Evolutionary conservation across 176 grass and related monocot genomes (phyloP), one percentile per base, ranked within the genome.

Genomic region (Echinochloa phyllopogon): DNA sequence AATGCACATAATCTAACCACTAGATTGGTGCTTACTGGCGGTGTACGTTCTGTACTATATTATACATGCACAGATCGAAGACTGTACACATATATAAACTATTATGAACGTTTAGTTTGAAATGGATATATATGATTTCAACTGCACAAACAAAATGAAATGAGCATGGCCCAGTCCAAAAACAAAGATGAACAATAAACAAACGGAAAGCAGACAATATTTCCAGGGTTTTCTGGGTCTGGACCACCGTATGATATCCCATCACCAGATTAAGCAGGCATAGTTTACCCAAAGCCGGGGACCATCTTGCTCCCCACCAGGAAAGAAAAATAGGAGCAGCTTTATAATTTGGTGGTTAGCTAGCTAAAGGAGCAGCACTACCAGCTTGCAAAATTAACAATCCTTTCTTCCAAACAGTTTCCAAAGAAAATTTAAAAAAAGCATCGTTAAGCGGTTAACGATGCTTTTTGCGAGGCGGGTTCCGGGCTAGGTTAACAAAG

Each of bases 351-450:
- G 69, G 44, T 72, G 84, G 84, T 67, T 86, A 86, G 74, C 76
- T 86, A 86, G 74, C 76, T 77, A 82, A 82, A 75, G 65, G 29
- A 66, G 29, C 66, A 83, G 27, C 88, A 86, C 53, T 62, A 83
- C 11, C 58, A 74, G 23, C n/a, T 60, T 29, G 27, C 73, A 78
- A 77, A 65, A 65, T 84, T 55, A 87, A 83, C 75, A 77, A 91
- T 73, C 13, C 15, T 71, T 89, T 64, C 25, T 89, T 64, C 25
- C 20, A 16, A 20, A 6, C 65, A 29, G 65, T 64, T 63, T 77
- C 74, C 65, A 83, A 73, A 29, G 18, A 10, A 38, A 3, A 1
- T 3, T 15, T 37, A 37, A 4, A 53, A 75, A 44, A 50, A 13
- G 65, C 79, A 57, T 81, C 21, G 15, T 64, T 61, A 49, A 77